Conservation (phyloP, 208 protist species). For the Acanthamoeba lenticulata region DNA sequence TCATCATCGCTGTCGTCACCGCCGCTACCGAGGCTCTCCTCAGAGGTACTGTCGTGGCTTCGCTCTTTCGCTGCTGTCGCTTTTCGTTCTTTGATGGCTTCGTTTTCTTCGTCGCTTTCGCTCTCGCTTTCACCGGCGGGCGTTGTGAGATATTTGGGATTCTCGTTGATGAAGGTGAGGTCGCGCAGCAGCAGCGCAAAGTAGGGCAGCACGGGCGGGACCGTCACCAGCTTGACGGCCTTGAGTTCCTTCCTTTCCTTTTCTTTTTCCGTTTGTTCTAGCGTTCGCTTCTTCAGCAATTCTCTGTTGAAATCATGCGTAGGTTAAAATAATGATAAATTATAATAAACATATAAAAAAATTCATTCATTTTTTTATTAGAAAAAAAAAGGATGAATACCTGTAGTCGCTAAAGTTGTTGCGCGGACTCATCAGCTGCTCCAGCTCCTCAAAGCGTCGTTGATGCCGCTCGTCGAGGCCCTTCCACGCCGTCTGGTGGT, state of each 20-base stretch:
- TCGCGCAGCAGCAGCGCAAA: slow-evolving; percentile 33
- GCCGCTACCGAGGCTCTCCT: no score
- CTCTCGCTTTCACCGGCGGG: no score
- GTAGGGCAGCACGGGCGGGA: slow-evolving; percentile 26
- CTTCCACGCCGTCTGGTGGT: neutral
- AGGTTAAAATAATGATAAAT: neutral
- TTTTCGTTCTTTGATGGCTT: neutral
- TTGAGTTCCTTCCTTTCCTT: neutral
- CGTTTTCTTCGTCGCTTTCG: neutral
- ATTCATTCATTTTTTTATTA: neutral
- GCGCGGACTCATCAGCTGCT: slow-evolving; percentile 41
- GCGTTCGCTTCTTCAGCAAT: neutral
- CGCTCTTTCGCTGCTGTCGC: neutral
- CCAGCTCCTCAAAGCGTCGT: slow-evolving; percentile 4
- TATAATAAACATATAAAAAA: neutral
- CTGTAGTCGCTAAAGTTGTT: slow-evolving; percentile 43
- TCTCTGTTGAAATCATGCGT: neutral
- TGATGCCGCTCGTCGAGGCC: neutral
- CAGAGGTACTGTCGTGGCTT: no score
- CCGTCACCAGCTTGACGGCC: neutral
- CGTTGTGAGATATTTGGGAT: slow-evolving; percentile 2
- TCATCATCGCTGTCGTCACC: neutral
- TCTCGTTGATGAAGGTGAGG: slow-evolving; percentile 29
- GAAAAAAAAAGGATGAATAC: neutral
- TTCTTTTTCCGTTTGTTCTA: neutral